Conservation (phyloP, 1,139 yeast species). For the Pichiaceae sp. region DNA sequence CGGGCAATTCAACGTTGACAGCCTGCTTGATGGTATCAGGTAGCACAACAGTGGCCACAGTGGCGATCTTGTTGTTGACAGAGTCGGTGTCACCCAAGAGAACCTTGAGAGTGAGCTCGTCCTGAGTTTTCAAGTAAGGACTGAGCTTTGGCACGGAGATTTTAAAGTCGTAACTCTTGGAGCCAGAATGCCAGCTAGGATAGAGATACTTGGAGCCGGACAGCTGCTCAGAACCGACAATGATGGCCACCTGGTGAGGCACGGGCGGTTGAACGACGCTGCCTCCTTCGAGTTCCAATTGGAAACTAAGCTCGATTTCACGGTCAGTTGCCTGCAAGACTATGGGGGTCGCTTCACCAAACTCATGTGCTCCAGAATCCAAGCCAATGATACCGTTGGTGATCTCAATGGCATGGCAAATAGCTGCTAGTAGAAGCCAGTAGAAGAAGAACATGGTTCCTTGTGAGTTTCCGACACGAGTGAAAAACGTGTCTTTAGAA, state of each 20-base stretch:
- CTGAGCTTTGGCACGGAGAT: constrained; percentile 13
- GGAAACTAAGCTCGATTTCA: constrained; percentile 11
- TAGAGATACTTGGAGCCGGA: constrained; percentile 14
- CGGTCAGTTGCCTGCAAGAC: constrained; percentile 14
- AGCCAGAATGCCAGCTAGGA: constrained; percentile 13
- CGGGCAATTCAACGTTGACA: constrained; percentile 23
- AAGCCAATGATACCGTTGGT: constrained; percentile 11
- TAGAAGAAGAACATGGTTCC: not conserved
- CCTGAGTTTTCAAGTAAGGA: constrained; percentile 12
- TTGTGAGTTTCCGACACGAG: no score
- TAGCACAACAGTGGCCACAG: constrained; percentile 17
- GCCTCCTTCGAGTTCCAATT: constrained; percentile 6
- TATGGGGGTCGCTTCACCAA: constrained; percentile 2
- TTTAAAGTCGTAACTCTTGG: constrained; percentile 12
- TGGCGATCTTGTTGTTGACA: constrained; percentile 9
- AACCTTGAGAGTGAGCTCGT: constrained; percentile 14
- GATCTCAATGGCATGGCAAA: constrained; percentile 6
- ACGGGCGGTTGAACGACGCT: constrained; percentile 5
- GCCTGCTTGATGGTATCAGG: constrained; percentile 11
- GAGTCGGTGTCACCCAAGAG: constrained; percentile 20
- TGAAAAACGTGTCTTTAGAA: no score
- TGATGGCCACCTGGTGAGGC: constrained; percentile 17
- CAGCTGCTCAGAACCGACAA: constrained; percentile 10
- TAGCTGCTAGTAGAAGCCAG: not conserved
- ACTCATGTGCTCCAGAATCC: constrained; percentile 9